Evolutionary conservation across 805 yeast species (phyloP), one percentile per base, ranked within the genome.

Genomic region (Schwanniomyces pseudopolymorphus): DNA sequence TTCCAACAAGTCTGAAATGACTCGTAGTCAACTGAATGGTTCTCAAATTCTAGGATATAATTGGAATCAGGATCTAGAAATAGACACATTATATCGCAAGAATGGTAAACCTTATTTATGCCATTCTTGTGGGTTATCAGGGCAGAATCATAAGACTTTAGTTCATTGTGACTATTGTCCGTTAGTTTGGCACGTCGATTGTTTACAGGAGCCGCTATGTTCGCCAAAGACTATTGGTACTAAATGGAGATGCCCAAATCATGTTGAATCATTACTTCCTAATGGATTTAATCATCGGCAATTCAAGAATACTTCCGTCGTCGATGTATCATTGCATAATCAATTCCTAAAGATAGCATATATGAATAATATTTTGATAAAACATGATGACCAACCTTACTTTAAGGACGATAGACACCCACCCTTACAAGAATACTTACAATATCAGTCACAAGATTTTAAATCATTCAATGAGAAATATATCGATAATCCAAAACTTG

Each of bases 221-320:
- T 73, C 85, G 5, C 80, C 85, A 16, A 88, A 89, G 56, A 82
- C 85, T 35, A 61, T 87, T 38, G 95, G 94, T 1, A 74, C 75
- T 39, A 87, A 84, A 63, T 92, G 97, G 98, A 83, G 80, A 68
- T 94, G 96, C 64, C 98, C 97, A 2, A 85, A 87, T 54, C 97
- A 89, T 67, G 80, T 81, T 17, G 86, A 78, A 40, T 71, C 66
- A 36, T 63, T 79, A 19, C 51, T 75, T n/a, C 74, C 74, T 25
- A 54, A 72, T 11, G 67, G 74, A 46, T 55, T 53, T 42, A 60
- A 59, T 25, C 55, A 64, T 43, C 67, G 89, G 43, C 71, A 76
- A 57, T 72, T 78, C 53, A 78, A 74, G 53, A 78, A 75, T 52
- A 80, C 80, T 39, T 64, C 74, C 4, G 66, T 76, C 20, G 60